A percentile compares a stretch with the other conserved stretches of the same genome.
Conservation (phyloP, 768 basidiomycete genomes). For the Suillus bovinus region DNA sequence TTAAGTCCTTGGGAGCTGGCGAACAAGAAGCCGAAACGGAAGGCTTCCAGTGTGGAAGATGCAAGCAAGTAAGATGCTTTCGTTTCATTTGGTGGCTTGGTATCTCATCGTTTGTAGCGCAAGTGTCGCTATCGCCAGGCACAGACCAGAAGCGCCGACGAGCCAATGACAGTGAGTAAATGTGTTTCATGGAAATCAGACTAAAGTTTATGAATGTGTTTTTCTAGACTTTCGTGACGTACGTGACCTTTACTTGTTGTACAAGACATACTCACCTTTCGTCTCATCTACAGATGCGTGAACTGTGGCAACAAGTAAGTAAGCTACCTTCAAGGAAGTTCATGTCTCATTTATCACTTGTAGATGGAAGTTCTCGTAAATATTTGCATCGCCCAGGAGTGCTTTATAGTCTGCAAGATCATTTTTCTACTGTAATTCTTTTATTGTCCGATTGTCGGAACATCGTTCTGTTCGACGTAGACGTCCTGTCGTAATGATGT, state of each 20-base stretch:
- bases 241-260: slow-evolving; percentile 25
- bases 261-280: slow-evolving; percentile 9
- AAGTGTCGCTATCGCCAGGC: slow-evolving; percentile 94
- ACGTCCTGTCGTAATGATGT: slow-evolving; percentile 17
- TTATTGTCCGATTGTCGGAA: slow-evolving; percentile 5
- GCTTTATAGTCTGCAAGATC: slow-evolving; percentile 5
- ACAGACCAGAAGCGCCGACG: slow-evolving; percentile 96
- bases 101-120: slow-evolving; percentile 41
- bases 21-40: slow-evolving; percentile 94
- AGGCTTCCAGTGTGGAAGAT: slow-evolving; percentile 94
- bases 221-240: slow-evolving; percentile 85
- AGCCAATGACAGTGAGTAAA: slow-evolving; percentile 89
- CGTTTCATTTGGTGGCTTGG: not conserved
- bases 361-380: slow-evolving; percentile 68
- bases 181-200: not conserved
- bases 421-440: slow-evolving; percentile 13
- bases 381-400: not conserved
- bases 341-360: slow-evolving; percentile 7
- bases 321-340: not conserved
- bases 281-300: slow-evolving; percentile 47
- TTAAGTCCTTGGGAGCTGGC: slow-evolving; percentile 87
- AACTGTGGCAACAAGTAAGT: slow-evolving; percentile 62
- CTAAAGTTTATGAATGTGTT: slow-evolving; percentile 10
- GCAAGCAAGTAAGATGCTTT: slow-evolving; percentile 71
- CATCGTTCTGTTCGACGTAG: slow-evolving; percentile 3